These are phyloP conservation scores for Botrytis deweyae DNA, from an alignment of 2,329 filamentous ascomycete species.

Conservation along the genomic window DNA sequence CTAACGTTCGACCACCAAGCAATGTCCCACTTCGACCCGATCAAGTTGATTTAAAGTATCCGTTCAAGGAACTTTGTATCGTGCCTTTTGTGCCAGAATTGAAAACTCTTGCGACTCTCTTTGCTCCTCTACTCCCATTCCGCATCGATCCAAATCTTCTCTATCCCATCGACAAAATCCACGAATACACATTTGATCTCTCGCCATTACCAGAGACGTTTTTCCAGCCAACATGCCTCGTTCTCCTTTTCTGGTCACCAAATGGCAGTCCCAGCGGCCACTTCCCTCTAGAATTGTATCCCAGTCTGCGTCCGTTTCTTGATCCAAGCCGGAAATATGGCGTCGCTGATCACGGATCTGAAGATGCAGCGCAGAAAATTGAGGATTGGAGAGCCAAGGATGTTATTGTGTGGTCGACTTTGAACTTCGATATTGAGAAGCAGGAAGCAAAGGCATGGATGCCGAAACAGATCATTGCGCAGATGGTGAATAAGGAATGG, in stretches of 20 bases:
- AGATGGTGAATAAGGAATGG: background rate
- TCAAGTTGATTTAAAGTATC: background rate
- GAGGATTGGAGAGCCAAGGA: background rate
- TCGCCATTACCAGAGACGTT: background rate
- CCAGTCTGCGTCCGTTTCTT: background rate
- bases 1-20: background rate
- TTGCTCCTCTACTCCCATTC: background rate
- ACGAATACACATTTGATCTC: background rate
- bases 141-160: background rate
- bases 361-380: background rate
- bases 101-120: background rate
- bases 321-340: background rate
- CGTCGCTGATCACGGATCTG: background rate
- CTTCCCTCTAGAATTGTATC: no score
- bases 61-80: background rate
- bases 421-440: background rate
- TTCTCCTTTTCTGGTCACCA: background rate
- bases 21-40: background rate
- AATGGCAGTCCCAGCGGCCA: background rate
- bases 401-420: background rate
- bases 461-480: background rate
- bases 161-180: background rate
- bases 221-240: background rate
- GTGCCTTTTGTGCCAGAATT: background rate
- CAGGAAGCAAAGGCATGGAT: slow-evolving; percentile 1